Evolutionary conservation across 2,329 filamentous ascomycete species (phyloP).

Genomic region (Daldinia eschscholtzii): DNA sequence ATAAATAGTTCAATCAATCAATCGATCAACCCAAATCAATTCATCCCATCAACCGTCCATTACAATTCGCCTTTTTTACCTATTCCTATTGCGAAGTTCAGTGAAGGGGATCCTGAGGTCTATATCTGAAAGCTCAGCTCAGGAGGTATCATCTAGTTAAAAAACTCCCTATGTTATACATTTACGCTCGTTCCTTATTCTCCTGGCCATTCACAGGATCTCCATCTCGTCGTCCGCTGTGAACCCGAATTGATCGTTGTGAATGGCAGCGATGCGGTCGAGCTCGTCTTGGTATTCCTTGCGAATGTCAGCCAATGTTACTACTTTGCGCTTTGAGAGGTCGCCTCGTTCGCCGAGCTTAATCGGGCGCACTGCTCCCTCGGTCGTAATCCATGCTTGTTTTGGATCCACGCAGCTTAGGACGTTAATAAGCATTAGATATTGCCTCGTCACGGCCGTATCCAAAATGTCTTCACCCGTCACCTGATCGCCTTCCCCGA

Average conservation of each 20-base stretch:
- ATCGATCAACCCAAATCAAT: constrained; percentile 13
- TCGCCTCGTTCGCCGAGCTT: constrained; percentile 50
- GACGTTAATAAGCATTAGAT: constrained; percentile 92
- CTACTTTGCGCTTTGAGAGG: constrained; percentile 74
- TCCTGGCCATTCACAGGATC: constrained; percentile 54
- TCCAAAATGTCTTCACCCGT: constrained; percentile 68
- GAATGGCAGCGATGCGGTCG: constrained; percentile 87
- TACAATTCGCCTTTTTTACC: constrained; percentile 34
- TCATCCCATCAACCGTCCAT: constrained; percentile 17
- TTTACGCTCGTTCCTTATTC: neutral
- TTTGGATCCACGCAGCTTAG: constrained; percentile 84
- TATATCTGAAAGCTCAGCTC: constrained; percentile 39
- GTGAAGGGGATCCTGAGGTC: constrained; percentile 20
- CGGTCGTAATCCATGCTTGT: constrained; percentile 82
- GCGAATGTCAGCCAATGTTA: constrained; percentile 87
- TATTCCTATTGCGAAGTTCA: constrained; percentile 8
- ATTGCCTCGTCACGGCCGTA: constrained; percentile 77
- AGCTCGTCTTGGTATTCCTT: constrained; percentile 91
- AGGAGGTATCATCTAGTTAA: constrained; percentile 49
- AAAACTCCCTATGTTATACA: constrained; percentile 29
- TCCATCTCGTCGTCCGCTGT: constrained; percentile 68
- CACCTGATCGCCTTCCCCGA: constrained; percentile 70
- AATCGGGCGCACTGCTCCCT: constrained; percentile 52
- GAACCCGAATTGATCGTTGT: constrained; percentile 90
- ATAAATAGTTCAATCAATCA: constrained; percentile 26